Conservation (phyloP, 495 filamentous ascomycete species). For the Cladorrhinum samala region DNA sequence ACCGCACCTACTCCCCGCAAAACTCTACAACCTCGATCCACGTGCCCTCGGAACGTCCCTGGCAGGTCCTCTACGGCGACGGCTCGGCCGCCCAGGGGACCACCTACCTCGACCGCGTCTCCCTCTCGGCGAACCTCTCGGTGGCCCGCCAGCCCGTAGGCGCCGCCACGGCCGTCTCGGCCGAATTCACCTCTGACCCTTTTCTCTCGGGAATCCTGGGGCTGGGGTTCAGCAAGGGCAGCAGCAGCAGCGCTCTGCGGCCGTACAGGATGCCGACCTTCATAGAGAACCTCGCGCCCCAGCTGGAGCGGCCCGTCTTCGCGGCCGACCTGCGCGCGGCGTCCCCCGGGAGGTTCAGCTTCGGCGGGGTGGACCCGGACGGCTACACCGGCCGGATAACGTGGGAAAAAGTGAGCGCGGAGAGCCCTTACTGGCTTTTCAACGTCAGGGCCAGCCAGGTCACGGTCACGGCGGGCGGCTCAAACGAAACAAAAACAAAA, state of each 20-base stretch:
- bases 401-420: neutral
- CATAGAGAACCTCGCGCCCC: conserved; percentile 57
- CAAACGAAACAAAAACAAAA: neutral
- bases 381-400: conserved; percentile 47
- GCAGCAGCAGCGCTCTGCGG: conserved; percentile 41
- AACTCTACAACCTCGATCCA: conserved; percentile 39
- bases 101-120: conserved; percentile 63
- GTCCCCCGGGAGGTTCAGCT: conserved; percentile 57
- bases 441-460: neutral
- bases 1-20: conserved; percentile 52
- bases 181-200: conserved; percentile 49
- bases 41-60: conserved; percentile 46
- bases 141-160: conserved; percentile 59
- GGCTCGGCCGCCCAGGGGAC: conserved; percentile 53
- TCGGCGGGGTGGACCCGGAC: conserved; percentile 56
- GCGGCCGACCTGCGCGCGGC: conserved; percentile 54
- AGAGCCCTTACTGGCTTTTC: conserved; percentile 31
- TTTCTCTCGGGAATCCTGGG: conserved; percentile 65
- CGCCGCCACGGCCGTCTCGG: conserved; percentile 54
- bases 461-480: neutral
- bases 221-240: conserved; percentile 61
- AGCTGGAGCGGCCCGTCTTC: conserved; percentile 54
- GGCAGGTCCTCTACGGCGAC: conserved; percentile 69
- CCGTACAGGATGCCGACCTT: conserved; percentile 55
- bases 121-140: conserved; percentile 51